These are phyloP conservation scores for Vitellaria paradoxa DNA, from an alignment of 179 eudicot genomes.

Conservation along the genomic window DNA sequence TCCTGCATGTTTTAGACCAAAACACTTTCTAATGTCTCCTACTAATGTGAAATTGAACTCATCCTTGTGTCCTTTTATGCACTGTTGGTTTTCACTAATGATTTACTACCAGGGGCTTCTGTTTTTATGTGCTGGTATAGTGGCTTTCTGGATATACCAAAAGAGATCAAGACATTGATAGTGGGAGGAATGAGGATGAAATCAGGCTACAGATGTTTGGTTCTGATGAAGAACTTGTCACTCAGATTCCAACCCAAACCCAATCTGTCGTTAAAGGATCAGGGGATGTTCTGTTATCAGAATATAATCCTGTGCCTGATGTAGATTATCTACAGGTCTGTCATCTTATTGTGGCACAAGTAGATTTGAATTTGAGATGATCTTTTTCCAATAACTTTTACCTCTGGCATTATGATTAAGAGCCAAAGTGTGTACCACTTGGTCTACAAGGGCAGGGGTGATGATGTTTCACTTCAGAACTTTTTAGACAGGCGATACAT, in stretches of 20 bases:
- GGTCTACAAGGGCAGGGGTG: background rate
- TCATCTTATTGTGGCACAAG: background rate
- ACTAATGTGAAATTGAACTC: background rate
- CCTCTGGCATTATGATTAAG: background rate
- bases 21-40: background rate
- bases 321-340: constrained; percentile 95
- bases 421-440: background rate
- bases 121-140: constrained; percentile 74
- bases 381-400: background rate
- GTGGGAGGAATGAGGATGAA: constrained; percentile 39
- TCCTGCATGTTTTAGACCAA: background rate
- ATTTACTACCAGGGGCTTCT: constrained; percentile 82
- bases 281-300: constrained; percentile 60
- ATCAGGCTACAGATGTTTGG: constrained; percentile 54
- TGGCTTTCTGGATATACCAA: constrained; percentile 69
- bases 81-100: constrained; percentile 68
- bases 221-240: constrained; percentile 73
- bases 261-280: constrained; percentile 79
- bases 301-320: constrained; percentile 71
- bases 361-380: background rate
- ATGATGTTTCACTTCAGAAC: too few species aligned
- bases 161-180: constrained; percentile 39
- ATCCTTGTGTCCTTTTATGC: constrained; percentile 7
- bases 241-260: constrained; percentile 77
- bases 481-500: too few species aligned